Percentiles rank a stretch among this genome's conserved stretches.
These are phyloP conservation scores for Penicillium atrosanguineum DNA, from an alignment of 495 filamentous ascomycete species.

Conservation along the genomic window DNA sequence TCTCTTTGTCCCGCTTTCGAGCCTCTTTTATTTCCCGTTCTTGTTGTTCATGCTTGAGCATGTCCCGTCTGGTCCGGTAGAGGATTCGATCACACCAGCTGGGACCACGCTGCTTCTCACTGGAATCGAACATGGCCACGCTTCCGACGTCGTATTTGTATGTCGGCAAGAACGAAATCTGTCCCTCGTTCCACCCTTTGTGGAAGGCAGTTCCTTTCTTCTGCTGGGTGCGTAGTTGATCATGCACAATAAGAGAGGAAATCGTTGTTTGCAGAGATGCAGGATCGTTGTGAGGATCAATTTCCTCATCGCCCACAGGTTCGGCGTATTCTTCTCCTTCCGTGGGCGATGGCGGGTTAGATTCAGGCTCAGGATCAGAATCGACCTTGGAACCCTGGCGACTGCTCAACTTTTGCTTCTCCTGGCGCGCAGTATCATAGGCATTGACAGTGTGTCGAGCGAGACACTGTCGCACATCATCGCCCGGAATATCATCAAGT, in stretches of 20 bases:
- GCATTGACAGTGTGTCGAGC: conserved; percentile 77
- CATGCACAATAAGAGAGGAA: conserved; percentile 80
- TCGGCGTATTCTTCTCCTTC: conserved; percentile 5
- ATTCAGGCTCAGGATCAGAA: neutral
- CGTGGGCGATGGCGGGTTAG: neutral
- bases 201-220: conserved; percentile 74
- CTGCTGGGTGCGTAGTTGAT: conserved; percentile 79
- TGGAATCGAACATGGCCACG: conserved; percentile 87
- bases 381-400: conserved; percentile 13
- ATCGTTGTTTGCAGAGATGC: conserved; percentile 79
- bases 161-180: conserved; percentile 84
- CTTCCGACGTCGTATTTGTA: conserved; percentile 98
- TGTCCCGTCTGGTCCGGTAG: conserved; percentile 72
- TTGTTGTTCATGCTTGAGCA: conserved; percentile 65
- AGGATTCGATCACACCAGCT: conserved; percentile 99
- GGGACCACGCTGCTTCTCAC: conserved; percentile 86
- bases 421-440: conserved; percentile 52
- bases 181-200: conserved; percentile 88
- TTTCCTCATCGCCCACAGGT: conserved; percentile 30
- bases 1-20: conserved; percentile 74
- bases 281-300: conserved; percentile 54
- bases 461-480: conserved; percentile 83
- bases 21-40: conserved; percentile 62
- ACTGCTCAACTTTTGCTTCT: conserved; percentile 31
- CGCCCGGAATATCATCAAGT: conserved; percentile 80